Percentiles rank a stretch among this genome's conserved stretches.
These are phyloP conservation scores for California macrophylla DNA, from an alignment of 441 rosid genomes.

Conservation along the genomic window DNA sequence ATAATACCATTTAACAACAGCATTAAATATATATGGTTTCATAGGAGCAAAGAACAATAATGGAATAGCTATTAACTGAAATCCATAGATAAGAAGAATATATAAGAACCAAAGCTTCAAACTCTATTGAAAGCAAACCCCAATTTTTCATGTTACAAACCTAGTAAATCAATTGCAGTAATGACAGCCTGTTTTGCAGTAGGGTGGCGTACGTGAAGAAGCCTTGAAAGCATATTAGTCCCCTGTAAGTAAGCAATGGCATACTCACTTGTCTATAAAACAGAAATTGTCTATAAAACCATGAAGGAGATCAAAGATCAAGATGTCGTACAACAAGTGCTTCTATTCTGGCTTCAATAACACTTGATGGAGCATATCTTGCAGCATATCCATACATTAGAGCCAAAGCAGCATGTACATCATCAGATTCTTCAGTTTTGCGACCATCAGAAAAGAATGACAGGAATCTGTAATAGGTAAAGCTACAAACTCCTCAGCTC, in stretches of 20 bases:
- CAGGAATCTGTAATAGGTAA: conserved; percentile 51
- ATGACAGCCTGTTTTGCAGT: conserved; percentile 98
- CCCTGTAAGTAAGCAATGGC: conserved; percentile 52
- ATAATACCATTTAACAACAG: not conserved
- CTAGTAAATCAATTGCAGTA: conserved; percentile 94
- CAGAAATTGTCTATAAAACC: conserved; percentile 7
- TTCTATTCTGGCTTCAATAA: conserved; percentile 97
- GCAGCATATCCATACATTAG: conserved; percentile 99
- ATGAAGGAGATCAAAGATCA: conserved; percentile 17
- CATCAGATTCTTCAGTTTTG: conserved; percentile 84
- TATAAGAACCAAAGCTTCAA: not conserved
- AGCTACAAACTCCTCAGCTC: conserved; percentile 1
- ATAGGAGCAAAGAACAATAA: not conserved
- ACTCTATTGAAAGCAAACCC: not conserved
- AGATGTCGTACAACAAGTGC: conserved; percentile 77
- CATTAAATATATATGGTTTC: not conserved
- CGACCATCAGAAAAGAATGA: conserved; percentile 79
- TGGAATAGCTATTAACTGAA: not conserved
- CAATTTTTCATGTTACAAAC: conserved; percentile 29
- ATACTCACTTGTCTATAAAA: conserved; percentile 7
- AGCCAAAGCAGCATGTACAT: conserved; percentile 98
- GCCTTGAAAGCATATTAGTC: conserved; percentile 96
- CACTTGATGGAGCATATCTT: conserved; percentile 90
- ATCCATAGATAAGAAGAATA: not conserved
- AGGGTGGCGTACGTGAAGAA: conserved; percentile 89